Percentiles rank a stretch among this genome's conserved stretches.
Evolutionary conservation across 345 rosid genomes (phyloP).

Genomic region (Kernera saxatilis): DNA sequence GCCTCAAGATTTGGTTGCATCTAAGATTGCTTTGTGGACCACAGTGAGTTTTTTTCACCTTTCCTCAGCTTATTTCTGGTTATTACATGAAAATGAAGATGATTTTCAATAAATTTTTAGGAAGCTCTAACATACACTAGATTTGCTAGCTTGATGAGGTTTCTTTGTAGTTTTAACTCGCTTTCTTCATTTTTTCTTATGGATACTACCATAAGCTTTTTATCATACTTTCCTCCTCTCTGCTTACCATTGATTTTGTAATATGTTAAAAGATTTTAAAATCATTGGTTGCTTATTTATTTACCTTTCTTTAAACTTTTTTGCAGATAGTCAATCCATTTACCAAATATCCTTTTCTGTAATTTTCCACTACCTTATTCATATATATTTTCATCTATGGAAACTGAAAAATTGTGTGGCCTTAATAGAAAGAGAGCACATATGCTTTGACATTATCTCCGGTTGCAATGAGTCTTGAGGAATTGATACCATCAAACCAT

Average conservation of each 20-base stretch:
- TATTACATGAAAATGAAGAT: background rate
- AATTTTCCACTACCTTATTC: background rate
- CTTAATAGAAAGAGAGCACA: slow-evolving; percentile 40
- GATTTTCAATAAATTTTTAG: background rate
- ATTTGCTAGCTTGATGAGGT: background rate
- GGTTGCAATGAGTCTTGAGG: slow-evolving; percentile 93
- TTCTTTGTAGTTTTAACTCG: background rate
- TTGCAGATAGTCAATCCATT: slow-evolving; percentile 91
- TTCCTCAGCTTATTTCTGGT: background rate
- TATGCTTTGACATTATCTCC: slow-evolving; percentile 93
- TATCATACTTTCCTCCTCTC: background rate
- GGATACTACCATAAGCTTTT: background rate
- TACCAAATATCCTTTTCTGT: slow-evolving; percentile 72
- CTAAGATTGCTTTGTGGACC: slow-evolving; percentile 97
- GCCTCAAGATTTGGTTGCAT: slow-evolving; percentile 74
- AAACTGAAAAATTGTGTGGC: background rate
- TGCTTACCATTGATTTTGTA: background rate
- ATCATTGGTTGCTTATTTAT: background rate
- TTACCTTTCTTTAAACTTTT: background rate
- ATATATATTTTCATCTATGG: background rate
- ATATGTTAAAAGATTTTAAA: background rate
- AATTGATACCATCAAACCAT: slow-evolving; percentile 63
- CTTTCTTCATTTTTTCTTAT: background rate
- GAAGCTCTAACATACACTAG: background rate
- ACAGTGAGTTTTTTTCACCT: slow-evolving; percentile 44